A percentile compares a stretch with the other conserved stretches of the same genome.
phyloP scores from a whole-genome alignment of 2,329 filamentous ascomycete genomes.

The Colletotrichum limetticola region DNA sequence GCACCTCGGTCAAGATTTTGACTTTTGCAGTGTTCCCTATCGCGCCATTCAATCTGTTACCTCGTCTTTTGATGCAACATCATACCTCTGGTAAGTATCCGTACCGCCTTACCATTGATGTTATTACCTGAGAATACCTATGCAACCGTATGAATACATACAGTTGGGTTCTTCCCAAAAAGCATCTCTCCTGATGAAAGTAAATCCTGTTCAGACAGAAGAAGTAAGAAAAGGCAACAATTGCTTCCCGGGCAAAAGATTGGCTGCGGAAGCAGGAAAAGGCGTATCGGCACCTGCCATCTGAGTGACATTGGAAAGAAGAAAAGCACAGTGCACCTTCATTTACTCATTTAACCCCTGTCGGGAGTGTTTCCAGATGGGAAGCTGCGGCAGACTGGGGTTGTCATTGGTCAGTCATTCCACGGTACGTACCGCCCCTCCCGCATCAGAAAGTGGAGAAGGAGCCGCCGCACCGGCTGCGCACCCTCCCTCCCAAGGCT shows the following conservation, averaged over 20 bases:
- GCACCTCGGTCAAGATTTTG: not conserved
- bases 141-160: too few relatives aligned
- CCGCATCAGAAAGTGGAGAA: not conserved
- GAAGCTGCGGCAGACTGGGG: not conserved
- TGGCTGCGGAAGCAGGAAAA: not conserved
- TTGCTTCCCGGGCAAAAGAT: not conserved
- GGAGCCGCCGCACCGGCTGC: slow-evolving; percentile 14
- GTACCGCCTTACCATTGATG: not conserved
- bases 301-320: not conserved
- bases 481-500: slow-evolving; percentile 7
- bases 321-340: not conserved
- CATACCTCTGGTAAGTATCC: not conserved
- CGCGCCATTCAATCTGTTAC: not conserved
- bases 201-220: too few relatives aligned
- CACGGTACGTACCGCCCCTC: not conserved
- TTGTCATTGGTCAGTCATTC: not conserved
- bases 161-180: too few relatives aligned
- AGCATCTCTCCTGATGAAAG: too few relatives aligned
- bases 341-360: not conserved
- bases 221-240: not conserved
- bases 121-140: not conserved
- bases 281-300: not conserved
- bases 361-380: not conserved
- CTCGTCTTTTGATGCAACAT: not conserved
- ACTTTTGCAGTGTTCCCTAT: not conserved